A percentile compares a stretch with the other conserved stretches of the same genome.
phyloP scores from a whole-genome alignment of 176 grass and related monocot species.

The Eremochloa ophiuroides region DNA sequence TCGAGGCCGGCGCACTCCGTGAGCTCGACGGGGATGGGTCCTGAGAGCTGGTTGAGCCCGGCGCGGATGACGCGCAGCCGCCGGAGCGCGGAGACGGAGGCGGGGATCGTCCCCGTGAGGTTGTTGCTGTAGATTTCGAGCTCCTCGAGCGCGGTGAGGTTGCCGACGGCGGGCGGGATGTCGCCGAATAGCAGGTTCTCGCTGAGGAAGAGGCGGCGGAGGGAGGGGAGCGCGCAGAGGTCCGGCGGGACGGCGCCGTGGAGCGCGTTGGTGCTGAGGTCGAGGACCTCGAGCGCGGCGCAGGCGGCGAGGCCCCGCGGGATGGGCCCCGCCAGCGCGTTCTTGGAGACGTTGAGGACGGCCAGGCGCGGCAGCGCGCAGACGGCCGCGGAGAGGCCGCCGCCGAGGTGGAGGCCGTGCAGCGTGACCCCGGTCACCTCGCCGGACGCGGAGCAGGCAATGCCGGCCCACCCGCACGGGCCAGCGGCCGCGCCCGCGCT shows the following conservation, averaged over 20 bases:
- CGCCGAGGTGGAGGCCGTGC: slow-evolving; percentile 59
- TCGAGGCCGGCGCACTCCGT: slow-evolving; percentile 61
- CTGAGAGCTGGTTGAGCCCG: slow-evolving; percentile 68
- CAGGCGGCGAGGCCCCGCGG: slow-evolving; percentile 50
- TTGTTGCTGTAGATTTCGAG: slow-evolving; percentile 97
- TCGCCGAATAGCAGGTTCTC: slow-evolving; percentile 66
- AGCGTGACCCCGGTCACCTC: slow-evolving; percentile 62
- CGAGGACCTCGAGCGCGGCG: slow-evolving; percentile 63
- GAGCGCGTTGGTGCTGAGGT: slow-evolving; percentile 82
- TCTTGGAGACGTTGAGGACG: slow-evolving; percentile 76
- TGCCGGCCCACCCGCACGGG: slow-evolving; percentile 81
- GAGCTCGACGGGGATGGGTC: slow-evolving; percentile 70
- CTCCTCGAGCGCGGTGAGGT: slow-evolving; percentile 64
- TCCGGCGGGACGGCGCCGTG: slow-evolving; percentile 50
- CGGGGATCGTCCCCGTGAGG: slow-evolving; percentile 71
- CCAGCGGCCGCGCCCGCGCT: not conserved
- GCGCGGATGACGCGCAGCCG: slow-evolving; percentile 77
- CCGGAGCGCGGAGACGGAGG: slow-evolving; percentile 49
- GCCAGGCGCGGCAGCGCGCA: slow-evolving; percentile 60
- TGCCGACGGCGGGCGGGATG: slow-evolving; percentile 54
- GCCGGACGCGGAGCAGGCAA: slow-evolving; percentile 42
- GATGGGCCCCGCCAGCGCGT: slow-evolving; percentile 54
- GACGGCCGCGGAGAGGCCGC: slow-evolving; percentile 49
- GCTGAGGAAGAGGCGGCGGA: slow-evolving; percentile 80
- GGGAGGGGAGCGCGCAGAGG: slow-evolving; percentile 43